Conservation (phyloP, 2,329 filamentous ascomycete species). For the Neodidymelliopsis sp. region DNA sequence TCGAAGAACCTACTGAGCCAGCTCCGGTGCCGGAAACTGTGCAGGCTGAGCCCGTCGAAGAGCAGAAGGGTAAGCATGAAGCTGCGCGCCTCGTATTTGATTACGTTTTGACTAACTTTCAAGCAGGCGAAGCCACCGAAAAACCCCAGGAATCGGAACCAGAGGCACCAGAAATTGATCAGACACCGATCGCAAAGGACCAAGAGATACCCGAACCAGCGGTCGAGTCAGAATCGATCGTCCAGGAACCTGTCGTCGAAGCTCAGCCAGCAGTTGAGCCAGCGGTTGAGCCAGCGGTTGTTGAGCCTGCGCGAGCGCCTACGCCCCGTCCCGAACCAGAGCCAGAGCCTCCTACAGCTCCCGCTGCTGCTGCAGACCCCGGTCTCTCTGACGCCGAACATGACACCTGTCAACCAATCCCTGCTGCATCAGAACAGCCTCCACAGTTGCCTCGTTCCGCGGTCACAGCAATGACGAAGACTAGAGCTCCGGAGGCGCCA, state of each 20-base stretch:
- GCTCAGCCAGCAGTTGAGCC: not conserved
- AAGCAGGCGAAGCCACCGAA: slow-evolving; percentile 7
- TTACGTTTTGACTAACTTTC: slow-evolving; percentile 2
- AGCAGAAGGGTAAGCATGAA: slow-evolving; percentile 5
- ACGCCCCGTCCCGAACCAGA: slow-evolving; percentile 19
- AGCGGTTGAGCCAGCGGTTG: slow-evolving; percentile 18
- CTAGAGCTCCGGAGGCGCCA: slow-evolving; percentile 27
- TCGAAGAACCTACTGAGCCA: not conserved
- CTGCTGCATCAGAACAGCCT: slow-evolving; percentile 24
- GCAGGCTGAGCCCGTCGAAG: slow-evolving; percentile 1
- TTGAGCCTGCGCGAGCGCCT: slow-evolving; percentile 14
- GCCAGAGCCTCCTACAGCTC: slow-evolving; percentile 19
- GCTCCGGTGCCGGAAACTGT: not conserved
- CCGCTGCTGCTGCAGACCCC: slow-evolving; percentile 15
- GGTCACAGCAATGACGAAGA: slow-evolving; percentile 28
- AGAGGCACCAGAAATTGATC: slow-evolving; percentile 11
- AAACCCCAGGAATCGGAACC: slow-evolving; percentile 9
- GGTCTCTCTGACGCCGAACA: slow-evolving; percentile 16
- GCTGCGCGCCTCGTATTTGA: not conserved
- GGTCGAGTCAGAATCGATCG: slow-evolving; percentile 14
- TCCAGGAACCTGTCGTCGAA: slow-evolving; percentile 14
- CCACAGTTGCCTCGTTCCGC: slow-evolving; percentile 31
- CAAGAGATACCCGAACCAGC: slow-evolving; percentile 12
- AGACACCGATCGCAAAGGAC: slow-evolving; percentile 2
- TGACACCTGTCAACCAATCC: slow-evolving; percentile 26